Conservation (phyloP, 352 stramenopile genomes). For the Globisporangium okanoganense region DNA sequence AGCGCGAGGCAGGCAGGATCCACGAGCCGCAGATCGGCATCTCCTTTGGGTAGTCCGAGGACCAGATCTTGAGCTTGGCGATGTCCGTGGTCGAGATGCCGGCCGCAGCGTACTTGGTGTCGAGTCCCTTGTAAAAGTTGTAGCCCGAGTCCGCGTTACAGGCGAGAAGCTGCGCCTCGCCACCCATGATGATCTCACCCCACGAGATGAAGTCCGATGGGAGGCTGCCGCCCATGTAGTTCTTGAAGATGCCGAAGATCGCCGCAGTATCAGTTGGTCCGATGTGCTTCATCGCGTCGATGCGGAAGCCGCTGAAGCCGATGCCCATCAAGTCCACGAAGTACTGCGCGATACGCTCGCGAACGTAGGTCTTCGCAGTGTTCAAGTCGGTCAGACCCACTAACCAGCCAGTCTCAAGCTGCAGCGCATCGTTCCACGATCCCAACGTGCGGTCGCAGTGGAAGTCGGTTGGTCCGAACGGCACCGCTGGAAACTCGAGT, state of each 20-base stretch:
- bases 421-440: neutral
- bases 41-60: conserved; percentile 59
- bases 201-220: conserved; percentile 61
- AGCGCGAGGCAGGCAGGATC: conserved; percentile 52
- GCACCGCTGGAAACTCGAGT: conserved; percentile 57
- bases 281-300: conserved; percentile 72
- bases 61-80: conserved; percentile 77
- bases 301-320: conserved; percentile 59
- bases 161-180: conserved; percentile 32
- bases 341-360: conserved; percentile 64
- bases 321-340: conserved; percentile 69
- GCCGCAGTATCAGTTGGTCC: conserved; percentile 37
- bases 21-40: conserved; percentile 58
- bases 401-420: conserved; percentile 3
- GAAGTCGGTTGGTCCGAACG: conserved; percentile 37
- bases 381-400: conserved; percentile 25
- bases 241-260: conserved; percentile 32
- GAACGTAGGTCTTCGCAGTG: conserved; percentile 53
- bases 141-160: conserved; percentile 54
- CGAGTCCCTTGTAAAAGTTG: conserved; percentile 62
- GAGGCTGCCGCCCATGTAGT: conserved; percentile 50
- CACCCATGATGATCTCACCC: conserved; percentile 34
- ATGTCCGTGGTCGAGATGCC: conserved; percentile 54
- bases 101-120: conserved; percentile 32
- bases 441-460: neutral